A percentile compares a stretch with the other conserved stretches of the same genome.
These are phyloP conservation scores for Aspergillus nidulans DNA, from an alignment of 495 filamentous ascomycete species.

Conservation along the genomic window DNA sequence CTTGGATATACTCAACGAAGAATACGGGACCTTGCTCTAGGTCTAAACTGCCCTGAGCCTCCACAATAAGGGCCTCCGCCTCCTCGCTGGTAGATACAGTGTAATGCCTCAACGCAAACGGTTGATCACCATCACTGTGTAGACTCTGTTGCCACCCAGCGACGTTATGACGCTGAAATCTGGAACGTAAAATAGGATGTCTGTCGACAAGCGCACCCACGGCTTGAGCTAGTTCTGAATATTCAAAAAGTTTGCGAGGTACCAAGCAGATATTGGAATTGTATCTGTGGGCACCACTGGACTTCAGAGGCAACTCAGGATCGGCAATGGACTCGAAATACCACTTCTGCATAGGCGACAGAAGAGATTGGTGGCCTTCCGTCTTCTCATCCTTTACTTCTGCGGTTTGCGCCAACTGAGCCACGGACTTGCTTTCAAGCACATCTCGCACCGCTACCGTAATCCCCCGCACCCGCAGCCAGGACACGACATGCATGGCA, in stretches of 20 bases:
- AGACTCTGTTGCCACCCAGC: not conserved
- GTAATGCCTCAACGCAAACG: not conserved
- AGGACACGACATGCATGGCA: slow-evolving; percentile 51
- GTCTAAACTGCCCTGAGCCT: not conserved
- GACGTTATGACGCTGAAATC: slow-evolving; percentile 1
- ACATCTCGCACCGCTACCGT: slow-evolving; percentile 21
- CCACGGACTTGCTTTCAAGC: slow-evolving; percentile 22
- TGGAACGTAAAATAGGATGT: slow-evolving; percentile 1
- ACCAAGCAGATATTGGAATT: not conserved
- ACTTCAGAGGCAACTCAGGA: not conserved
- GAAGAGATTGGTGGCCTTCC: not conserved
- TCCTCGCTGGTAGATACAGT: not conserved
- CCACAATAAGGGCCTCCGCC: not conserved
- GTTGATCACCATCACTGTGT: not conserved
- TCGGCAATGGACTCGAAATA: not conserved
- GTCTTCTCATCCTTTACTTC: not conserved
- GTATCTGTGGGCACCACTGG: not conserved
- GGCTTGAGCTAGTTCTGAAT: not conserved
- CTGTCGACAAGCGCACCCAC: not conserved
- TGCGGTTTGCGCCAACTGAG: not conserved
- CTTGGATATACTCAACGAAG: not conserved
- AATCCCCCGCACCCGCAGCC: slow-evolving; percentile 16
- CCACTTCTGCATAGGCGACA: slow-evolving; percentile 7
- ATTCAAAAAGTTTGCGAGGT: not conserved
- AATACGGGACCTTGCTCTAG: slow-evolving; percentile 11